Evolutionary conservation across 805 yeast genomes (phyloP).

Genomic region (Wickerhamiella australiensis): DNA sequence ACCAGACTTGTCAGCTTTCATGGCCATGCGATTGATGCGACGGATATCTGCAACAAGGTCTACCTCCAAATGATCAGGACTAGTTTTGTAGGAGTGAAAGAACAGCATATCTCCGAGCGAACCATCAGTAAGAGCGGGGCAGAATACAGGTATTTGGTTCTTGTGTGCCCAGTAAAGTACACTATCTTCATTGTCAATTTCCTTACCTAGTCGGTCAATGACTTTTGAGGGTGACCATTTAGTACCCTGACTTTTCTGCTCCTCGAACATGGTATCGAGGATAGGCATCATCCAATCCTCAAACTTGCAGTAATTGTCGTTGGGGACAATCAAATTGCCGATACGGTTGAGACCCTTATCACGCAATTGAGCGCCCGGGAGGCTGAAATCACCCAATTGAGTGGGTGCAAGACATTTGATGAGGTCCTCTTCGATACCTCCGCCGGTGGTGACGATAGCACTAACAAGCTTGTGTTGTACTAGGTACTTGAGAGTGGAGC

Average conservation of each 20-base stretch:
- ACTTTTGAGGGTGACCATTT: slow-evolving; percentile 87
- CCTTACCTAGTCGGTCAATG: slow-evolving; percentile 88
- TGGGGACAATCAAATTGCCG: slow-evolving; percentile 93
- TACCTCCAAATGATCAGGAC: slow-evolving; percentile 77
- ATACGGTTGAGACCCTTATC: slow-evolving; percentile 96
- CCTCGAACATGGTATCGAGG: slow-evolving; percentile 73
- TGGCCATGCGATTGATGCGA: slow-evolving; percentile 78
- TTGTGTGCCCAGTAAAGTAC: slow-evolving; percentile 98
- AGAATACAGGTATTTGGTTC: slow-evolving; percentile 88
- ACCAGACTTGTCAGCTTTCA: slow-evolving; percentile 91
- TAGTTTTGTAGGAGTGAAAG: slow-evolving; percentile 92
- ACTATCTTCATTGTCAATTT: slow-evolving; percentile 84
- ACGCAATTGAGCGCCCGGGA: slow-evolving; percentile 71
- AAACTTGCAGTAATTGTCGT: slow-evolving; percentile 92
- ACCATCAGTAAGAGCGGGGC: slow-evolving; percentile 97
- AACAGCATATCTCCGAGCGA: slow-evolving; percentile 98
- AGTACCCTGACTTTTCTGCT: slow-evolving; percentile 57
- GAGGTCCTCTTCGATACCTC: slow-evolving; percentile 95
- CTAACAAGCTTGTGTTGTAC: slow-evolving; percentile 91
- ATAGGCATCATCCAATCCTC: slow-evolving; percentile 99
- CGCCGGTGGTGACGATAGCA: slow-evolving; percentile 94
- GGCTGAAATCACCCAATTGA: slow-evolving; percentile 77
- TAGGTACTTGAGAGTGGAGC: slow-evolving; percentile 78
- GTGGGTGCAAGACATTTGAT: slow-evolving; percentile 96
- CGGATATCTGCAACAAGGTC: slow-evolving; percentile 94